Conservation (phyloP, 495 filamentous ascomycete genomes). For the Penicillium goetzii region DNA sequence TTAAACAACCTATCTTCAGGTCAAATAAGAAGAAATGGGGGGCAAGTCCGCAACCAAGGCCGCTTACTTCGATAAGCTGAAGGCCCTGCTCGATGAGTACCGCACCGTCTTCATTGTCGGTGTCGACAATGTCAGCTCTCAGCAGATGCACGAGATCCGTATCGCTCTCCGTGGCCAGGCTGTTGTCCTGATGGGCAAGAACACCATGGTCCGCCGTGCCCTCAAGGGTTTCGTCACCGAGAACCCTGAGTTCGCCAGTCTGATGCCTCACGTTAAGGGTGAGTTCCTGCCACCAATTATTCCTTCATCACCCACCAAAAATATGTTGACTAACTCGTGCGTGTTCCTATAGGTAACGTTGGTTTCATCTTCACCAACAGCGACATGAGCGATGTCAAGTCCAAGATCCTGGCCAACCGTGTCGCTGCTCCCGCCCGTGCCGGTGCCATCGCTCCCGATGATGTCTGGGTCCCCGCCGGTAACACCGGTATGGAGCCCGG, state of each 20-base stretch:
- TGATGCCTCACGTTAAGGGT: slow-evolving; percentile 92
- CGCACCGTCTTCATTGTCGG: slow-evolving; percentile 94
- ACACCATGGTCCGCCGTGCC: slow-evolving; percentile 99
- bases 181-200: slow-evolving; percentile 99
- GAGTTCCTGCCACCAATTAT: slow-evolving; percentile 16
- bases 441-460: slow-evolving; percentile 88
- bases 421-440: slow-evolving; percentile 96
- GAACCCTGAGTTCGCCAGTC: slow-evolving; percentile 93
- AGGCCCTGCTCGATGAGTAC: slow-evolving; percentile 89
- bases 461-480: slow-evolving; percentile 91
- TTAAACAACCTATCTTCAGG: slow-evolving; percentile 97
- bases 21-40: slow-evolving; percentile 96
- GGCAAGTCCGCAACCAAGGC: slow-evolving; percentile 93
- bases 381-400: slow-evolving; percentile 87
- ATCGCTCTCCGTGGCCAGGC: slow-evolving; percentile 81
- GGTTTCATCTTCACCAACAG: slow-evolving; percentile 99
- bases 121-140: slow-evolving; percentile 95
- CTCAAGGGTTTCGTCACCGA: slow-evolving; percentile 93
- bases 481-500: slow-evolving; percentile 99
- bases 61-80: slow-evolving; percentile 99
- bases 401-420: slow-evolving; percentile 94
- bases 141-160: slow-evolving; percentile 99
- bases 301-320: not conserved
- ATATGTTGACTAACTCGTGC: slow-evolving; percentile 11
- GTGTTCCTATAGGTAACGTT: slow-evolving; percentile 70